Evolutionary conservation across 2,329 filamentous ascomycete genomes (phyloP).

Genomic region (Botrytis porri): DNA sequence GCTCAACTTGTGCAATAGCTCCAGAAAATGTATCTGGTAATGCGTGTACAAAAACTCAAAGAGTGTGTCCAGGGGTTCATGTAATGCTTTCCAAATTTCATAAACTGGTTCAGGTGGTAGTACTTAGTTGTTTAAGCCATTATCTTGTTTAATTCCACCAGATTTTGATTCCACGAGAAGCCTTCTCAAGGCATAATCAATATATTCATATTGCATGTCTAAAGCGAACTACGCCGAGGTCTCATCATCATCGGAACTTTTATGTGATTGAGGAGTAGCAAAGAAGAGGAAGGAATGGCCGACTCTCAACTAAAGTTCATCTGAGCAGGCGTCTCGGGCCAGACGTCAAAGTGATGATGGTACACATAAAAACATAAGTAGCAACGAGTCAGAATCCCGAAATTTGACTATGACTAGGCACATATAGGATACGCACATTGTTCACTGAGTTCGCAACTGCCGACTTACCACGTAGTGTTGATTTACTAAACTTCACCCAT

Average conservation of each 20-base stretch:
- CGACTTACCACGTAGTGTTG: background rate
- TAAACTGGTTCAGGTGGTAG: background rate
- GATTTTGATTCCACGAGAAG: background rate
- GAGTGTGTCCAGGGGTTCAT: background rate
- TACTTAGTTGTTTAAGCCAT: background rate
- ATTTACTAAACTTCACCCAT: background rate
- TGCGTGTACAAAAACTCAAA: background rate
- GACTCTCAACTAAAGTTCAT: background rate
- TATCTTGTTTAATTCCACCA: background rate
- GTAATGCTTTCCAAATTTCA: background rate
- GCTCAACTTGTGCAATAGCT: background rate
- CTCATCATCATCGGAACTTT: background rate
- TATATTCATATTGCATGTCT: background rate
- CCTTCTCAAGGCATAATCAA: background rate
- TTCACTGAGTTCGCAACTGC: background rate
- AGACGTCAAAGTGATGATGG: background rate
- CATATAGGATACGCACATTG: background rate
- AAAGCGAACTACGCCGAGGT: background rate
- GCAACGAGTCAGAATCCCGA: background rate
- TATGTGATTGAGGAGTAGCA: background rate
- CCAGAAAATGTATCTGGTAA: background rate
- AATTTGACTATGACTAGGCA: background rate
- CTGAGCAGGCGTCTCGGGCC: background rate
- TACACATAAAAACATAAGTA: background rate
- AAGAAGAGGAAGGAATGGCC: background rate